Evolutionary conservation across 177 flowering plant species (phyloP).

Genomic region (Telopea speciosissima): DNA sequence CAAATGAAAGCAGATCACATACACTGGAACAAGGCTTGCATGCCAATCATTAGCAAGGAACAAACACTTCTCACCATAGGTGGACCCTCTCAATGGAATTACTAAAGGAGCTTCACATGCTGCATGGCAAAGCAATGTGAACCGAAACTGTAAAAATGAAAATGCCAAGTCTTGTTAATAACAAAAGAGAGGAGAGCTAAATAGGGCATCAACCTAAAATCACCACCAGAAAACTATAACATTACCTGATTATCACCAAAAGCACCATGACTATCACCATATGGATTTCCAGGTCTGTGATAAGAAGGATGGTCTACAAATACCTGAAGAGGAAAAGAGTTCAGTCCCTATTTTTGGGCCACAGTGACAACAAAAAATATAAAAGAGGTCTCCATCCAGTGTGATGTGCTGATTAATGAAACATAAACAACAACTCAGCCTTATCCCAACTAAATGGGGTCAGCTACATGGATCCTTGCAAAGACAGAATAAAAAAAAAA

Average conservation of each 20-base stretch:
- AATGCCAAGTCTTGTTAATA: background rate
- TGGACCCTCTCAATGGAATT: constrained; percentile 84
- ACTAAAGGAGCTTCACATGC: constrained; percentile 97
- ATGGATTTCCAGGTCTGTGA: constrained; percentile 89
- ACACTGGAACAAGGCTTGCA: constrained; percentile 94
- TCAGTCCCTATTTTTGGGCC: background rate
- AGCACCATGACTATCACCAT: constrained; percentile 86
- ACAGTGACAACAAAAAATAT: background rate
- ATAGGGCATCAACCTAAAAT: background rate
- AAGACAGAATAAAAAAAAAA: too few species aligned
- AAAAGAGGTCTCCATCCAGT: background rate
- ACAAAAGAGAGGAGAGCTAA: constrained; percentile 2
- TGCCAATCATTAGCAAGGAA: constrained; percentile 98
- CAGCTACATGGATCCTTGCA: too few species aligned
- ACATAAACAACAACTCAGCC: too few species aligned
- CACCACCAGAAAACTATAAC: constrained; percentile 3
- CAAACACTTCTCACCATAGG: constrained; percentile 84
- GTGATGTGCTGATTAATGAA: background rate
- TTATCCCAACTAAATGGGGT: too few species aligned
- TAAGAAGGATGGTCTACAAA: constrained; percentile 90
- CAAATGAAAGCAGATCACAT: constrained; percentile 21
- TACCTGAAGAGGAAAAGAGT: constrained; percentile 36
- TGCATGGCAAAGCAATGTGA: constrained; percentile 87
- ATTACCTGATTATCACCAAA: constrained; percentile 91
- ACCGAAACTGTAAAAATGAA: constrained; percentile 64